These are phyloP conservation scores for Castanea mollissima DNA, from an alignment of 306 rosid species.

Conservation along the genomic window DNA sequence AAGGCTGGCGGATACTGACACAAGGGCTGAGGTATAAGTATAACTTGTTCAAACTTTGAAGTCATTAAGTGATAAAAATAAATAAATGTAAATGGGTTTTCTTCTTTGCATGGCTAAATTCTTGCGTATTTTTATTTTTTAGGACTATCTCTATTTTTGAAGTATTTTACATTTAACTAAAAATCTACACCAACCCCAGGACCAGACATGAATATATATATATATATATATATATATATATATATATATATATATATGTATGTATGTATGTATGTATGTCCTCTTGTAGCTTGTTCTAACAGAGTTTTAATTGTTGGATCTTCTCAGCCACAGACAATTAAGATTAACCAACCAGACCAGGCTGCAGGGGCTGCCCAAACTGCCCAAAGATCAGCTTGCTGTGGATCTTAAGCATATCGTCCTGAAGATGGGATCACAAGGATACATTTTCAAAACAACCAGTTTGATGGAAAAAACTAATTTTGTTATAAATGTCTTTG, in stretches of 20 bases:
- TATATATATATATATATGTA: too few relatives aligned
- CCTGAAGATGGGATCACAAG: constrained; percentile 17
- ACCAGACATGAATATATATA: neutral
- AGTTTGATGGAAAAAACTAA: constrained; percentile 46
- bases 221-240: neutral
- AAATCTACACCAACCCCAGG: neutral
- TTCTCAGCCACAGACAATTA: constrained; percentile 84
- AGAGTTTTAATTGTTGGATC: constrained; percentile 19
- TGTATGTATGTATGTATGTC: neutral
- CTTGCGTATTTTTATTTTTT: neutral
- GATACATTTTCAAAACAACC: constrained; percentile 34
- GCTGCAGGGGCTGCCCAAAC: constrained; percentile 69
- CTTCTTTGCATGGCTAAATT: neutral
- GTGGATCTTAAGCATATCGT: constrained; percentile 56
- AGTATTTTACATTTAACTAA: neutral
- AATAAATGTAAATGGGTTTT: neutral
- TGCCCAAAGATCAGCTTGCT: constrained; percentile 80
- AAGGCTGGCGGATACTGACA: constrained; percentile 89
- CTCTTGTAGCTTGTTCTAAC: neutral
- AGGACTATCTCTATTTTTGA: neutral
- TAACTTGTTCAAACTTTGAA: constrained; percentile 5
- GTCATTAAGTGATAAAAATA: constrained; percentile 6
- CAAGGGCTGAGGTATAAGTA: constrained; percentile 86
- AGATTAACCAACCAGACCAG: constrained; percentile 82
- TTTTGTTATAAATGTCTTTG: constrained; percentile 48